Base-by-base conservation (phyloP, 192 early-diverging fungal species). In the Backusella macrospora region DNA sequence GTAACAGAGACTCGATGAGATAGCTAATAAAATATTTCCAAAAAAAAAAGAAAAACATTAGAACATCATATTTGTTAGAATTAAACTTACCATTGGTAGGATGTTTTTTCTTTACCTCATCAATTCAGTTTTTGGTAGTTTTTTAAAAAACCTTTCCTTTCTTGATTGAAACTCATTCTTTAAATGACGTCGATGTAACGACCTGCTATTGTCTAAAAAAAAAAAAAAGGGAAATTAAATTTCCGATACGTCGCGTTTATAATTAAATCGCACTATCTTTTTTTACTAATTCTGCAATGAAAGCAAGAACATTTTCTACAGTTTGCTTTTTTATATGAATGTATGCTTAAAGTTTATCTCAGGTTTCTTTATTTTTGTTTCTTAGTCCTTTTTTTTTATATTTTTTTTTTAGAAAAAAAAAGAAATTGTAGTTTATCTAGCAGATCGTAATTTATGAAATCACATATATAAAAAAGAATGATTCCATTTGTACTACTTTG, bases 141-240 rank as follows among this genome's bases (percentile, higher is more conserved):
- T 13, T n/a, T 26, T 26, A 59, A 59, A 4, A 59, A 59, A 9
- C 52, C 26, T 59, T 59, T 23, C 52, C 21, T 59, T 26, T 23
- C 26, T 23, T 59, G 52, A 59, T 26, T 26, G 52, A 59, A 59
- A 59, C 52, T 59, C 52, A 18, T 59, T 59, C 26, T 59, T 59
- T 26, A 59, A 59, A 59, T 59, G 52, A 59, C 52, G 52, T 59
- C 52, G 52, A 13, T 59, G 26, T 59, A 23, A 23, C 52, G 52
- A 59, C 52, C 10, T 23, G 8, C 21, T 23, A 55, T 26, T 59
- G 10, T 14, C 18, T 26, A 59, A 23, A 59, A 26, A 23, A 59
- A 21, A 21, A 59, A 23, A 59, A 26, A 23, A 59, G 52, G 52
- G 1, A 9, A 59, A 26, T 59, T 59, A 59, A 59, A 12, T 59